Evolutionary conservation across 108 stramenopile species (phyloP), one percentile per base, ranked within the genome.

Genomic region (Nitzschia putrida): DNA sequence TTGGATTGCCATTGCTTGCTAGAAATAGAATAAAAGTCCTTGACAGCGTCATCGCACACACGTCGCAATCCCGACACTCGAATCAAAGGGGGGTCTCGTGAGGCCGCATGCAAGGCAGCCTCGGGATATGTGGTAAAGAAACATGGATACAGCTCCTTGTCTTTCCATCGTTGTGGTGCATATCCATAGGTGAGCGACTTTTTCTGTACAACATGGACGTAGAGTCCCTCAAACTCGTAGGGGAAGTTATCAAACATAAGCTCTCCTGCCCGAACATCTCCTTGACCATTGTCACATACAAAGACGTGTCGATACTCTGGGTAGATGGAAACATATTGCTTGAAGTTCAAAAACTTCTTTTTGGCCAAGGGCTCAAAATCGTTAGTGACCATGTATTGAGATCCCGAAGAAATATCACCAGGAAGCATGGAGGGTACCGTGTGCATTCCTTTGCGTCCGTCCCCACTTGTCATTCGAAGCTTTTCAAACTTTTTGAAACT

Each of bases 281-380:
- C 97, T 75, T 99, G 99, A 29, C 99, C 99, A 75, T 99, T 99
- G 83, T 99, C 99, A 20, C 97, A 97, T 52, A 99, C 84, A 77
- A 99, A 99, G 6, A 98, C 91, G 68, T 94, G 95, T 47, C 79
- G 82, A 65, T 90, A 99, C 68, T 99, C 99, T 16, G 99, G 98
- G 73, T 98, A 99, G 14, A 99, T 92, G 24, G 86, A 77, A 0
- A 92, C 88, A 68, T 90, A 98, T 76, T 93, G 77, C 61, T 77
- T 79, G 68, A 98, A 98, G 60, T 99, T 99, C 57, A 97, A 88
- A 79, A 91, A 92, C 68, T 98, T 98, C 52, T 92, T 92, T 14
- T 57, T 41, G 20, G 94, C 90, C 29, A 99, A 69, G 0, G 95
- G 96, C 65, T 96, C 92, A 60, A 96, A 93, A 66, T 97, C 91